These are phyloP conservation scores for Immersiporthe knoxdaviesiana DNA, from an alignment of 2,329 filamentous ascomycete genomes.

Conservation along the genomic window DNA sequence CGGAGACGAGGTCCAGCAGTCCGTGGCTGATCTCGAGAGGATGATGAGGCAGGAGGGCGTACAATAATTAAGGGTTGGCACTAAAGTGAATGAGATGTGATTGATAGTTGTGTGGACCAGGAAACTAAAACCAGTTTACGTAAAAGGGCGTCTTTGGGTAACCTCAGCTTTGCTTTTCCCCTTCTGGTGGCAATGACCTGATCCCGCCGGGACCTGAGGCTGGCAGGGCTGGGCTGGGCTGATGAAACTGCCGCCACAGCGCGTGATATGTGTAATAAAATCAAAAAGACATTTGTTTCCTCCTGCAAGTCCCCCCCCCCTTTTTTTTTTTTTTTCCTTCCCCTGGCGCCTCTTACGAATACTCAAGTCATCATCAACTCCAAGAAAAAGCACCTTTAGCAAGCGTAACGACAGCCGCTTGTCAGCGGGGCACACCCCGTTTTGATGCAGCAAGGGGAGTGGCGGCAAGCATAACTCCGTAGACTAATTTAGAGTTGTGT, in stretches of 20 bases:
- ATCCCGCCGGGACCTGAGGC: background rate
- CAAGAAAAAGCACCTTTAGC: background rate
- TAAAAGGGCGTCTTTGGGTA: background rate
- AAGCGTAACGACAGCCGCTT: background rate
- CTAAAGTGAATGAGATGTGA: too few relatives aligned
- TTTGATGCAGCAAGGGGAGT: background rate
- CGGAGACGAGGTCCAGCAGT: slow-evolving; percentile 44
- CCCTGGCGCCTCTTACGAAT: background rate
- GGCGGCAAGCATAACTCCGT: background rate
- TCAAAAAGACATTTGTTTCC: background rate
- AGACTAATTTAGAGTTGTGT: background rate
- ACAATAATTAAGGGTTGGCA: too few relatives aligned
- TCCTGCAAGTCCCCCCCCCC: background rate
- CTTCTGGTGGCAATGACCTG: slow-evolving; percentile 2
- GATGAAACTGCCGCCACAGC: background rate
- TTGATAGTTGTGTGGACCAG: too few relatives aligned
- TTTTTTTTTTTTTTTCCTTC: too few relatives aligned
- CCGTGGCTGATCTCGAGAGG: slow-evolving; percentile 28
- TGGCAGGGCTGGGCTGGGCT: background rate
- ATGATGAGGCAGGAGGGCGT: slow-evolving; percentile 9
- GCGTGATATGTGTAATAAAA: background rate
- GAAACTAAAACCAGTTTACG: background rate
- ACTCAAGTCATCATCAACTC: background rate
- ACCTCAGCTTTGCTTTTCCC: background rate
- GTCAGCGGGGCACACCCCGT: background rate